Evolutionary conservation across 371 early-diverging fungal species (phyloP), one percentile per base, ranked within the genome.

Genomic region (Rhizomucor miehei): DNA sequence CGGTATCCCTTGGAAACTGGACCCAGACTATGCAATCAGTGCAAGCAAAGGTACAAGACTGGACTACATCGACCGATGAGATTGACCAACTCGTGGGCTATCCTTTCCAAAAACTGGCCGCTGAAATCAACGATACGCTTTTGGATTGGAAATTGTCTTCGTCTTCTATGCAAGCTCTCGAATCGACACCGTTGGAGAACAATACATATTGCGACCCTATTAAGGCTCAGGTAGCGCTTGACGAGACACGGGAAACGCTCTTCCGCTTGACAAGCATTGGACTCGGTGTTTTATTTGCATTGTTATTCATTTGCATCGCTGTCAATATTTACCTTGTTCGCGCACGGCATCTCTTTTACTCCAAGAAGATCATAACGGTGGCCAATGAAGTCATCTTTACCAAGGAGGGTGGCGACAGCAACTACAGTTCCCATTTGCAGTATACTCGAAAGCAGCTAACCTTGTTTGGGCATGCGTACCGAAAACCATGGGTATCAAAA

Each of bases 41-140:
- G 1, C 67, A 71, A 25, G 19, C 12, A 8, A 60, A 65, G 14
- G 54, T 71, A 3, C 51, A 60, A 14, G 41, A 62, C 2, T 76
- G 69, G 67, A 65, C 71, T 0, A 46, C 57, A 21, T 37, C 56
- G 2, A 36, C 51, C 2, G 62, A 59, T 16, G 48, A 60, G 1
- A 29, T 71, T 5, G n/a, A 59, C 6, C 4, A 25, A 1, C 5
- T 65, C 10, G 19, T 77, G 4, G 43, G 50, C 10, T 45, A 11
- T 13, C 73, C 73, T 0, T 73, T 76, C 35, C 51, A 60, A 14
- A 25, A 36, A 2, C 44, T 76, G 0, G 62, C 61, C 6, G 12
- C 38, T 0, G 57, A 66, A 16, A 37, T 76, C 2, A 66, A 70
- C 41, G 38, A 24, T 0, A 59, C 60, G 1, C 14, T 55, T 8